These are phyloP conservation scores for Lactarius tabidus DNA, from an alignment of 768 basidiomycete genomes.

Conservation along the genomic window DNA sequence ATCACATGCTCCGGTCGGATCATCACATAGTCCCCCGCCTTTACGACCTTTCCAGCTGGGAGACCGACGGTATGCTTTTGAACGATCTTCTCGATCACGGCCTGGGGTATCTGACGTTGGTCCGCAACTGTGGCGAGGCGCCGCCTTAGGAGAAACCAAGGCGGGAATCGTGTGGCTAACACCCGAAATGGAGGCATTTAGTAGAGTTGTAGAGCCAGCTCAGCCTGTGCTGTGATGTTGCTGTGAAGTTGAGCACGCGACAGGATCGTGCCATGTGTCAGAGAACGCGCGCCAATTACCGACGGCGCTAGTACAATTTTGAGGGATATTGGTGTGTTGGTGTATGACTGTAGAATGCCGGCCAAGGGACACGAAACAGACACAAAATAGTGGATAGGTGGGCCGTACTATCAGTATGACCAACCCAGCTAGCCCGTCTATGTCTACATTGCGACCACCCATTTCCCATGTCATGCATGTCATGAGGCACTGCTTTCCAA, in stretches of 20 bases:
- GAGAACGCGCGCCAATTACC: not conserved
- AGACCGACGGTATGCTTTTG: slow-evolving; percentile 95
- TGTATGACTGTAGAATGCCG: no score
- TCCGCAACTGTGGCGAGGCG: slow-evolving; percentile 30
- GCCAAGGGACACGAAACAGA: not conserved
- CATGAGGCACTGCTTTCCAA: not conserved
- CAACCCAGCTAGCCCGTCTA: not conserved
- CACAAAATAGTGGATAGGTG: not conserved
- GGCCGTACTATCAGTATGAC: not conserved
- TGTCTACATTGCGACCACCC: not conserved
- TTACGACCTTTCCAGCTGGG: slow-evolving; percentile 71
- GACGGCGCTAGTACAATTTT: not conserved
- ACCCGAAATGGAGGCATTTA: slow-evolving; percentile 10
- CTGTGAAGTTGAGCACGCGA: not conserved
- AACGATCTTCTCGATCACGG: slow-evolving; percentile 94
- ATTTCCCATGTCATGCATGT: not conserved
- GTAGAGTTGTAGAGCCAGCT: not conserved
- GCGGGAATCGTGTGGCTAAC: slow-evolving; percentile 1
- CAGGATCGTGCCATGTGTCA: not conserved
- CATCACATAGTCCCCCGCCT: slow-evolving; percentile 99
- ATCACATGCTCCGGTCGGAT: slow-evolving; percentile 97
- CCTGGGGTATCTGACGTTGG: slow-evolving; percentile 57
- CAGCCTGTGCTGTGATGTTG: not conserved
- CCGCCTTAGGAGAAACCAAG: slow-evolving; percentile 3
- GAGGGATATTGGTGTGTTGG: not conserved